Conservation (phyloP, 1,284 basidiomycete species). For the Cutaneotrichosporon cutaneum region DNA sequence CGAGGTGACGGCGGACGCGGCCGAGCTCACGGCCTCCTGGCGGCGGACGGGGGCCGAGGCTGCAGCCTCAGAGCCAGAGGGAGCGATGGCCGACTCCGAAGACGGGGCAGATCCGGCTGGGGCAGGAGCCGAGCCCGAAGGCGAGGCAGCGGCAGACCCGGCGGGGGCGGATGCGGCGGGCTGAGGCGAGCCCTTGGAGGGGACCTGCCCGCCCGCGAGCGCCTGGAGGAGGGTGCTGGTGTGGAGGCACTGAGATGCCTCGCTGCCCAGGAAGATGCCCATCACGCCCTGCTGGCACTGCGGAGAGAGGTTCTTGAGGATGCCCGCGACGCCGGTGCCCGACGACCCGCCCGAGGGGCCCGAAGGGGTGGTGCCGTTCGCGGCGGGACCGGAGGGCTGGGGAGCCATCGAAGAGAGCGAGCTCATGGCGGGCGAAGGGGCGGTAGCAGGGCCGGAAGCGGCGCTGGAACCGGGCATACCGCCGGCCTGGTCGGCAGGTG, state of each 20-base stretch:
- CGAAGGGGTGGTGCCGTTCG: not conserved
- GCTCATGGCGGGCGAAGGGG: too few species aligned
- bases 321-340: too few species aligned
- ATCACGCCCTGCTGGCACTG: not conserved
- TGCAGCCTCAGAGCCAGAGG: not conserved
- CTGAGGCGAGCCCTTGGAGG: not conserved
- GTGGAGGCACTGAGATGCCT: not conserved
- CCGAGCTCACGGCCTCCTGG: not conserved
- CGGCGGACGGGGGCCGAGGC: not conserved
- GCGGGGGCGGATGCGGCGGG: not conserved
- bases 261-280: not conserved
- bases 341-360: not conserved
- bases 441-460: not conserved
- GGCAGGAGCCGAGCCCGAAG: not conserved
- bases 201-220: not conserved
- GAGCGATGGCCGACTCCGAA: not conserved
- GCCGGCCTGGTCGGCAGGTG: not conserved
- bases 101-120: not conserved
- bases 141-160: not conserved
- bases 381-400: not conserved
- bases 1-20: not conserved
- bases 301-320: not conserved
- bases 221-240: not conserved
- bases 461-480: not conserved
- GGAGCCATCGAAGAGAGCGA: not conserved